These are phyloP conservation scores for Coemansia sp. DNA, from an alignment of 192 early-diverging fungal genomes.

Conservation along the genomic window DNA sequence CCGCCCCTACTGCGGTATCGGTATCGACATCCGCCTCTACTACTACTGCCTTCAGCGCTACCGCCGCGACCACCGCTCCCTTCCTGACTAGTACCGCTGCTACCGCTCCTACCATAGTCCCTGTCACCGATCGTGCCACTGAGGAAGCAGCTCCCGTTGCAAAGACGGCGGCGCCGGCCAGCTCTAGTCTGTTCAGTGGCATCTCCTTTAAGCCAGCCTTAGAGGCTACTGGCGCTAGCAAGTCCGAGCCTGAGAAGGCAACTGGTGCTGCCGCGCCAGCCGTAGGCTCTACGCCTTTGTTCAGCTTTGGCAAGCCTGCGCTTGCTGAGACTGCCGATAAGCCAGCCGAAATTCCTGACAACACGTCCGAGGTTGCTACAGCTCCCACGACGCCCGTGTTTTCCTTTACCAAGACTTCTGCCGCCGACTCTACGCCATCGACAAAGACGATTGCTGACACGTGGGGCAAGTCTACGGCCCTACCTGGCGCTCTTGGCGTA, in stretches of 20 bases:
- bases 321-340: not conserved
- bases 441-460: constrained; percentile 3
- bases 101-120: not conserved
- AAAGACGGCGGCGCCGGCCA: not conserved
- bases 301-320: constrained; percentile 23
- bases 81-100: not conserved
- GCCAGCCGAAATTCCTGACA: constrained; percentile 9
- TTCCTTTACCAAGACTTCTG: constrained; percentile 19
- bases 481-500: not conserved
- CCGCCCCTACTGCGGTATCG: not conserved
- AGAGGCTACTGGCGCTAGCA: not conserved
- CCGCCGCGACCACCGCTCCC: not conserved
- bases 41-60: not conserved
- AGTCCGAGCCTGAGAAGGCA: not conserved
- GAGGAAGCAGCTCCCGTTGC: not conserved
- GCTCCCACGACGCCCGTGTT: constrained; percentile 19
- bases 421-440: constrained; percentile 4
- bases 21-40: not conserved
- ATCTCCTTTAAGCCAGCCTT: constrained; percentile 6
- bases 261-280: not conserved
- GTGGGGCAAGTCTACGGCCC: constrained; percentile 9
- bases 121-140: not conserved
- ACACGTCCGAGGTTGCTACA: constrained; percentile 6
- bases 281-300: constrained; percentile 10
- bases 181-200: constrained; percentile 8